phyloP scores from a whole-genome alignment of 179 eudicot species.

The Gypsophila paniculata region DNA sequence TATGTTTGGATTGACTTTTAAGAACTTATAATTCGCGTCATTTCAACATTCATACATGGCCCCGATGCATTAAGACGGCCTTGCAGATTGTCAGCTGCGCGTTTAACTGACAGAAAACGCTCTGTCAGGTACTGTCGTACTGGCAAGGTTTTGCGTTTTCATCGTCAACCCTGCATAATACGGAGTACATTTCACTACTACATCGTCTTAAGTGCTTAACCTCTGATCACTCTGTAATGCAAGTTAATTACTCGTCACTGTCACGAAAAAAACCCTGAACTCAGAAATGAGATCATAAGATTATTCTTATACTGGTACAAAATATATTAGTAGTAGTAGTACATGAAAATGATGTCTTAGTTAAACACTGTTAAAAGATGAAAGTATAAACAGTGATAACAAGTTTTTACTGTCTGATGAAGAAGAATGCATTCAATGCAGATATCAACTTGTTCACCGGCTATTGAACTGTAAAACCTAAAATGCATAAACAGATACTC shows the following conservation, averaged over 20 bases:
- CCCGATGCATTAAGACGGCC: no score
- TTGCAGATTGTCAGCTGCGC: not conserved
- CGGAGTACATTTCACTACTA: no score
- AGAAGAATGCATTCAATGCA: slow-evolving; percentile 15
- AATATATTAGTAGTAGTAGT: not conserved
- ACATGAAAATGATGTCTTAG: not conserved
- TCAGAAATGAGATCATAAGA: slow-evolving; percentile 8
- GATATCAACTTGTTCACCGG: not conserved
- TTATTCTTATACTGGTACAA: slow-evolving; percentile 11
- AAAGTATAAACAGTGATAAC: not conserved
- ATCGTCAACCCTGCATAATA: not conserved
- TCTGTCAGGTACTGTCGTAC: not conserved
- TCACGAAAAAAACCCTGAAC: slow-evolving; percentile 4
- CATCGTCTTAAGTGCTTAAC: not conserved
- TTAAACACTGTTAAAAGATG: not conserved
- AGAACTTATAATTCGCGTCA: no score
- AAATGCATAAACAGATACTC: not conserved
- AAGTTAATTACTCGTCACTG: slow-evolving; percentile 1
- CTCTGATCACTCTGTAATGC: not conserved
- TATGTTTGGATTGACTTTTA: no score
- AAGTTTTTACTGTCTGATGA: not conserved
- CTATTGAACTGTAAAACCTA: not conserved
- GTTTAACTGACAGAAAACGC: not conserved
- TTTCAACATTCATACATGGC: no score
- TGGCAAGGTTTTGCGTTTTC: no score